phyloP scores from a whole-genome alignment of 2,329 filamentous ascomycete genomes.

The Lasiodiplodia hormozganensis region DNA sequence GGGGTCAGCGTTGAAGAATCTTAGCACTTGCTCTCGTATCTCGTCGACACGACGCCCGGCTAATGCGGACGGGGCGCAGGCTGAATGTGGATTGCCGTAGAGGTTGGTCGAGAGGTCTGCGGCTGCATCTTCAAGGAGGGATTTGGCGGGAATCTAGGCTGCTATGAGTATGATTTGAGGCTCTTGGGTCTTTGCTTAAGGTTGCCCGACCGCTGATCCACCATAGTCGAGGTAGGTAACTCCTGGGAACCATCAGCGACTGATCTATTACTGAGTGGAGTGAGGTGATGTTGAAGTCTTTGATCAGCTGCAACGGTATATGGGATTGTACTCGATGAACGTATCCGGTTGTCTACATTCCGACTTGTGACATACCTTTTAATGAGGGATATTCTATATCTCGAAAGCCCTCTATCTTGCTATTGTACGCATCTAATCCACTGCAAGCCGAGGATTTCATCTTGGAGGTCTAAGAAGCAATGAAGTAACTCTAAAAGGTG shows the following conservation, averaged over 20 bases:
- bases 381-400: conserved; percentile 52
- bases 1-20: conserved; percentile 82
- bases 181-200: neutral
- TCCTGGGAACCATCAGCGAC: conserved; percentile 20
- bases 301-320: neutral
- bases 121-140: conserved; percentile 78
- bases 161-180: neutral
- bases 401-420: conserved; percentile 46
- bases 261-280: neutral
- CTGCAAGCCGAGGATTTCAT: neutral
- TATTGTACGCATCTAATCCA: neutral
- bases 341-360: too few relatives aligned
- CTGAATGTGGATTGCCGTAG: conserved; percentile 92
- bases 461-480: neutral
- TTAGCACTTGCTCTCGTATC: conserved; percentile 66
- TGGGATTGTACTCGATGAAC: too few relatives aligned
- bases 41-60: conserved; percentile 70
- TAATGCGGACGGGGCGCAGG: conserved; percentile 73
- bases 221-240: conserved; percentile 65
- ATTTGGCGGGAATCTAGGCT: conserved; percentile 77
- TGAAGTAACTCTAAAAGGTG: neutral
- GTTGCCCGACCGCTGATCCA: conserved; percentile 48
- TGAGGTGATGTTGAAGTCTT: too few relatives aligned
- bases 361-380: neutral
- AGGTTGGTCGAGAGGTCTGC: conserved; percentile 74